These are phyloP conservation scores for Tulasnella sp. DNA, from an alignment of 768 basidiomycete species.

Conservation along the genomic window DNA sequence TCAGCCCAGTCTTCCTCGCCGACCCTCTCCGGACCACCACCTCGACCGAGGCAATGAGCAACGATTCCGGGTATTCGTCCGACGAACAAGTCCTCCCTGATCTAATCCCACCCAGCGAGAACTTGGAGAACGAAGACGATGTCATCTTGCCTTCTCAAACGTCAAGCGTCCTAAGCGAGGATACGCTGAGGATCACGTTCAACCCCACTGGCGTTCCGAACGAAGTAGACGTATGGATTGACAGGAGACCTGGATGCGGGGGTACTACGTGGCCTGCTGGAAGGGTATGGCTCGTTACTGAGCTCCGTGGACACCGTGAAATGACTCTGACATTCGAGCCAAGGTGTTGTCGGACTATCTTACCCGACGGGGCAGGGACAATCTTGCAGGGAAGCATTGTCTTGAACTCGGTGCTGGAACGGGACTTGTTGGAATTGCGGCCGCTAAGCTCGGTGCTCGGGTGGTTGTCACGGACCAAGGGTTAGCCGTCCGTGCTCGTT, in stretches of 20 bases:
- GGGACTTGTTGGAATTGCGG: constrained; percentile 83
- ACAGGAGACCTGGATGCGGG: constrained; percentile 82
- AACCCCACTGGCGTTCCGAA: constrained; percentile 35
- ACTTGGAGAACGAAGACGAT: not conserved
- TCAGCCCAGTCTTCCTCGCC: too few relatives aligned
- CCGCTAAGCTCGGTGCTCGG: constrained; percentile 53
- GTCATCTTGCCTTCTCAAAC: not conserved
- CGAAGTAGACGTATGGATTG: constrained; percentile 35
- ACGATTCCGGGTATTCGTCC: not conserved
- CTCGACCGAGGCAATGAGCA: not conserved
- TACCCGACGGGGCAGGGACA: constrained; percentile 42
- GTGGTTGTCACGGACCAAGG: constrained; percentile 86
- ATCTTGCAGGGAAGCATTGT: constrained; percentile 47
- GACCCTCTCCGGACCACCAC: too few relatives aligned
- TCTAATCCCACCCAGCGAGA: not conserved
- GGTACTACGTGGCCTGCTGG: constrained; percentile 91
- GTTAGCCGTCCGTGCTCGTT: constrained; percentile 44
- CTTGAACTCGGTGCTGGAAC: constrained; percentile 85
- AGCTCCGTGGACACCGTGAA: constrained; percentile 23
- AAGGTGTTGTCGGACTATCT: constrained; percentile 78
- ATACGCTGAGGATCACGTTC: constrained; percentile 11
- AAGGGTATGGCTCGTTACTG: constrained; percentile 44
- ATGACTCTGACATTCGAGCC: not conserved
- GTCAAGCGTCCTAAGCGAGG: not conserved
- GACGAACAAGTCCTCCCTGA: not conserved